A percentile compares a stretch with the other conserved stretches of the same genome.
Conservation (phyloP, 257 asterid genomes). For the Handroanthus guayacan region DNA sequence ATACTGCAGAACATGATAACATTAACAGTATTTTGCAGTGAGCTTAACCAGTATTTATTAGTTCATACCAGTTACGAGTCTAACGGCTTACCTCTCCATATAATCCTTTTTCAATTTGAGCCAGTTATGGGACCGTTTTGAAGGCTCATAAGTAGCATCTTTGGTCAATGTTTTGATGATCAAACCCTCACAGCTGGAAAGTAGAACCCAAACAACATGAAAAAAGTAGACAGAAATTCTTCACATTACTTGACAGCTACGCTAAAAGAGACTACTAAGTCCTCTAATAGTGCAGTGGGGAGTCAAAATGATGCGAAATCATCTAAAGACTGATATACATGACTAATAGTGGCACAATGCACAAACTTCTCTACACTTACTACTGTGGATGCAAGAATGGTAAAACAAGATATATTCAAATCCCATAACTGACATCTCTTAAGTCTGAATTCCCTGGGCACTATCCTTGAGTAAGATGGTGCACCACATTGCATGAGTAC, state of each 20-base stretch:
- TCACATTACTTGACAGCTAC: conserved; percentile 22
- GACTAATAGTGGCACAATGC: neutral
- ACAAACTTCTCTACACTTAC: conserved; percentile 11
- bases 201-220: conserved; percentile 24
- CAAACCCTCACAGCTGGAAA: conserved; percentile 87
- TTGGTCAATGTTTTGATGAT: conserved; percentile 88
- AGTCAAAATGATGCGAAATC: conserved; percentile 23
- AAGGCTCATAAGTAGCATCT: conserved; percentile 96
- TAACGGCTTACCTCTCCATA: conserved; percentile 72
- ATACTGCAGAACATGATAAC: conserved; percentile 58
- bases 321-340: neutral
- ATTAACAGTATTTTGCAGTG: conserved; percentile 19
- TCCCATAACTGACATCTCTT: conserved; percentile 3
- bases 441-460: neutral
- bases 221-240: neutral
- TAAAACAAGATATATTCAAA: neutral
- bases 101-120: conserved; percentile 92
- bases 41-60: conserved; percentile 27
- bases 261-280: conserved; percentile 10
- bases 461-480: neutral
- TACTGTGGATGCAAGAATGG: conserved; percentile 1
- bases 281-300: neutral
- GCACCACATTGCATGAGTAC: neutral
- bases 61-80: conserved; percentile 26
- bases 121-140: conserved; percentile 93